Evolutionary conservation across 2,329 filamentous ascomycete genomes (phyloP).

Genomic region (Arthrobotrys musiformis): DNA sequence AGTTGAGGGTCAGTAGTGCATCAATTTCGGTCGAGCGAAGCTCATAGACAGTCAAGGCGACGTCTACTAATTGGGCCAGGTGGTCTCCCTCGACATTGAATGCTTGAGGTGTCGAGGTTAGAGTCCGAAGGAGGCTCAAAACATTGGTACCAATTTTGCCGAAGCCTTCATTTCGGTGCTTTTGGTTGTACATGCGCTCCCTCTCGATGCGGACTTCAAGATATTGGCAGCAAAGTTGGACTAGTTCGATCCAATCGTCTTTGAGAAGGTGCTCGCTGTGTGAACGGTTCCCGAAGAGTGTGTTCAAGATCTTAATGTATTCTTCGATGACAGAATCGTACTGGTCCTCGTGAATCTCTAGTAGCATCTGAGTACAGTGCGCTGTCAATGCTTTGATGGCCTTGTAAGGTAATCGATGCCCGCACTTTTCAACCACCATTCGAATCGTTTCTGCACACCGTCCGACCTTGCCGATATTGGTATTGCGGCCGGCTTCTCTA

Average conservation of each 20-base stretch:
- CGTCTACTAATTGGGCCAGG: slow-evolving; percentile 69
- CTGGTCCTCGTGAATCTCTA: slow-evolving; percentile 71
- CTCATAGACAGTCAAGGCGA: slow-evolving; percentile 63
- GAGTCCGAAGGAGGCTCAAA: slow-evolving; percentile 73
- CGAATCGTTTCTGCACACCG: slow-evolving; percentile 78
- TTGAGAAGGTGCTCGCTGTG: slow-evolving; percentile 82
- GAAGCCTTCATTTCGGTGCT: slow-evolving; percentile 61
- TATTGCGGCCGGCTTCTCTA: slow-evolving; percentile 67
- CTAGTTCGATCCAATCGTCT: slow-evolving; percentile 74
- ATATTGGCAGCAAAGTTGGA: slow-evolving; percentile 72
- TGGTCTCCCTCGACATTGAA: slow-evolving; percentile 67
- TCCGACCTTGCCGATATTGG: slow-evolving; percentile 70
- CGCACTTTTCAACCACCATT: slow-evolving; percentile 75
- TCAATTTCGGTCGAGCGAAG: slow-evolving; percentile 70
- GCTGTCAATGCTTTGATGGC: slow-evolving; percentile 82
- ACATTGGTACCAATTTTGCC: slow-evolving; percentile 66
- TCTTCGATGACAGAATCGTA: slow-evolving; percentile 77
- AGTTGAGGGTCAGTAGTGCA: slow-evolving; percentile 79
- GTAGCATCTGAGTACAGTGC: slow-evolving; percentile 81
- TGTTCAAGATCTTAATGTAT: slow-evolving; percentile 79
- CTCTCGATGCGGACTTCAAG: slow-evolving; percentile 27
- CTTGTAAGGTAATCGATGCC: slow-evolving; percentile 75
- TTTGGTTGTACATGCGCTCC: slow-evolving; percentile 52
- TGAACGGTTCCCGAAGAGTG: slow-evolving; percentile 76
- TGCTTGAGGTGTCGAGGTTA: slow-evolving; percentile 75